Evolutionary conservation across 2,329 filamentous ascomycete genomes (phyloP).

Genomic region (Fusarium longipes): DNA sequence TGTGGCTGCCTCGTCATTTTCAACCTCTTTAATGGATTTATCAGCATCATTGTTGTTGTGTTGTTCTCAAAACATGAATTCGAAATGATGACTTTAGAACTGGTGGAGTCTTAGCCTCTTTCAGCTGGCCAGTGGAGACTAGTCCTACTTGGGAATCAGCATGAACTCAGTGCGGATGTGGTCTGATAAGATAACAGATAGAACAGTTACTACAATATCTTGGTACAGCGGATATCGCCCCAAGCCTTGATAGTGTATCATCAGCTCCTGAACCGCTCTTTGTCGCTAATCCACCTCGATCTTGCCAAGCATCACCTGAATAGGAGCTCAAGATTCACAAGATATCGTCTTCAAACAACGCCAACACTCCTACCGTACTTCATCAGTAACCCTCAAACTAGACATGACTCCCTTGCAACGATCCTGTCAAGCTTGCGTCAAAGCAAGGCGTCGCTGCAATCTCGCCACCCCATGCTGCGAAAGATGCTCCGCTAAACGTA

Average conservation of each 20-base stretch:
- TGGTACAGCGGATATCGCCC: too few relatives aligned
- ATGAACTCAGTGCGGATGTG: neutral
- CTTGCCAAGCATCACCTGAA: neutral
- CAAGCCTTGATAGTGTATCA: neutral
- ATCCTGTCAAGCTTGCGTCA: conserved; percentile 8
- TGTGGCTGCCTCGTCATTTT: fast-evolving
- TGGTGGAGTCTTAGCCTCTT: conserved; percentile 21
- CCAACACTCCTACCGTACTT: too few relatives aligned
- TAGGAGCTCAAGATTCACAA: neutral
- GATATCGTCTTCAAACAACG: neutral
- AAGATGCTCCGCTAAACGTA: conserved; percentile 10
- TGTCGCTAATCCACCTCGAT: neutral
- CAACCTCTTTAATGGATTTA: fast-evolving
- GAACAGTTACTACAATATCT: neutral
- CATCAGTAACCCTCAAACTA: neutral
- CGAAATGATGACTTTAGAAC: neutral
- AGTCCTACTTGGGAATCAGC: neutral
- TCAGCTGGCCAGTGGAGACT: neutral
- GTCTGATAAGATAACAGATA: neutral
- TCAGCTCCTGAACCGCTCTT: neutral
- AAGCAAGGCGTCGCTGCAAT: conserved; percentile 8
- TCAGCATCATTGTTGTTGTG: neutral
- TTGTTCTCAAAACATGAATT: neutral
- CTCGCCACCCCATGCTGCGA: conserved; percentile 8
- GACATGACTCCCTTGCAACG: neutral